Evolutionary conservation across 2,329 filamentous ascomycete genomes (phyloP).

Genomic region (Talaromyces sp.): DNA sequence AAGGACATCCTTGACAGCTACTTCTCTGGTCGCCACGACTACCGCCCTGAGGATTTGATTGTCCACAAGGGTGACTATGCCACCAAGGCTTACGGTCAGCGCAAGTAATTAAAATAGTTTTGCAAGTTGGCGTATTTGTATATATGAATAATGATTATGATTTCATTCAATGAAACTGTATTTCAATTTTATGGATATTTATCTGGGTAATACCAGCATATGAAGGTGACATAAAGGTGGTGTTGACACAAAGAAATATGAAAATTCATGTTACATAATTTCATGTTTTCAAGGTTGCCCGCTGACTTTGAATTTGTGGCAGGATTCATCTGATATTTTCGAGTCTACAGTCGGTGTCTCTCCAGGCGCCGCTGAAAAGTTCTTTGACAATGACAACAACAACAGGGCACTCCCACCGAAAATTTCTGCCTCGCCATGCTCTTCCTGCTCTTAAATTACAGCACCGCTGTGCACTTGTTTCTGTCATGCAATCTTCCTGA

Average conservation of each 20-base stretch:
- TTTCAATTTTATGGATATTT: background rate
- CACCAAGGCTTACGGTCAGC: conserved; percentile 86
- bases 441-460: background rate
- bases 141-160: background rate
- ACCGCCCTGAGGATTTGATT: conserved; percentile 85
- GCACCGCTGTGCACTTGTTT: background rate
- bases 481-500: background rate
- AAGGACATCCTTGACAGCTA: conserved; percentile 91
- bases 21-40: conserved; percentile 81
- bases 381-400: background rate
- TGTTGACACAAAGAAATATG: background rate
- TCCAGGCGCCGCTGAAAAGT: background rate
- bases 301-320: background rate
- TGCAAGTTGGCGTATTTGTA: background rate
- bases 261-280: background rate
- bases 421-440: background rate
- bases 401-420: background rate
- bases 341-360: background rate
- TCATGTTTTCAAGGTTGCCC: background rate
- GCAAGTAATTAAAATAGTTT: conserved; percentile 27
- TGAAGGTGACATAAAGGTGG: background rate
- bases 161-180: background rate
- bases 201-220: background rate
- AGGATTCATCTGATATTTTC: background rate
- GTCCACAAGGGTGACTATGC: conserved; percentile 87